These are phyloP conservation scores for Colletotrichum godetiae DNA, from an alignment of 2,329 filamentous ascomycete species.

Conservation along the genomic window DNA sequence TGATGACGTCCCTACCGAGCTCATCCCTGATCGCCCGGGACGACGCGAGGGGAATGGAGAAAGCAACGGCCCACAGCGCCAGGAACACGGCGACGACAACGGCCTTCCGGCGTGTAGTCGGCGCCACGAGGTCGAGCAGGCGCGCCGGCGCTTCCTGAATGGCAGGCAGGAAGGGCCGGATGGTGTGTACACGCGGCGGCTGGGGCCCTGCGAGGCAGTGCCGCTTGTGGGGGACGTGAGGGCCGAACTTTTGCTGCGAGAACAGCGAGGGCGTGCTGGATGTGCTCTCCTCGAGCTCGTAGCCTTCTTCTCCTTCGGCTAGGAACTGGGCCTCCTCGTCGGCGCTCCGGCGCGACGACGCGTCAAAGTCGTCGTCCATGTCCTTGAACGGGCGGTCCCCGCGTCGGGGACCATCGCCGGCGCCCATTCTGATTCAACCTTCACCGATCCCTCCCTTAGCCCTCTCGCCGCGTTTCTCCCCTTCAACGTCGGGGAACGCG, in stretches of 20 bases:
- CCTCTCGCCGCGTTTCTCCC: not conserved
- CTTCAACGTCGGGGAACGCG: not conserved
- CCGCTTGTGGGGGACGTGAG: slow-evolving; percentile 8
- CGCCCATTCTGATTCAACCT: not conserved
- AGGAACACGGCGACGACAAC: slow-evolving; percentile 24
- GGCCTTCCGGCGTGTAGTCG: slow-evolving; percentile 23
- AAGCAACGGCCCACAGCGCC: slow-evolving; percentile 17
- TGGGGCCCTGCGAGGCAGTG: slow-evolving; percentile 28
- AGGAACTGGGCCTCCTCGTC: slow-evolving; percentile 27
- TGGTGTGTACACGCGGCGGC: slow-evolving; percentile 16
- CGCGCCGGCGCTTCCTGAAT: slow-evolving; percentile 20
- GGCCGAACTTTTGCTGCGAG: slow-evolving; percentile 25
- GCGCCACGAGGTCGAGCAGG: slow-evolving; percentile 21
- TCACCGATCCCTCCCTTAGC: not conserved
- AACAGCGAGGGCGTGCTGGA: slow-evolving; percentile 21
- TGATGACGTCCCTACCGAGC: slow-evolving; percentile 10
- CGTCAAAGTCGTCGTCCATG: slow-evolving; percentile 13
- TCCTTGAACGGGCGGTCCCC: slow-evolving; percentile 27
- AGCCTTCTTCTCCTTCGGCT: slow-evolving; percentile 19
- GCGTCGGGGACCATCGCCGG: slow-evolving; percentile 16
- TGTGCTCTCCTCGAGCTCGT: slow-evolving; percentile 24
- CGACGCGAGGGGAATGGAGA: slow-evolving; percentile 18
- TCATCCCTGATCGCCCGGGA: slow-evolving; percentile 15
- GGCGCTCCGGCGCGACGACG: not conserved
- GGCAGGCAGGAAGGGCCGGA: slow-evolving; percentile 23